phyloP scores from a whole-genome alignment of 495 filamentous ascomycete genomes.

The Neurospora discreta region DNA sequence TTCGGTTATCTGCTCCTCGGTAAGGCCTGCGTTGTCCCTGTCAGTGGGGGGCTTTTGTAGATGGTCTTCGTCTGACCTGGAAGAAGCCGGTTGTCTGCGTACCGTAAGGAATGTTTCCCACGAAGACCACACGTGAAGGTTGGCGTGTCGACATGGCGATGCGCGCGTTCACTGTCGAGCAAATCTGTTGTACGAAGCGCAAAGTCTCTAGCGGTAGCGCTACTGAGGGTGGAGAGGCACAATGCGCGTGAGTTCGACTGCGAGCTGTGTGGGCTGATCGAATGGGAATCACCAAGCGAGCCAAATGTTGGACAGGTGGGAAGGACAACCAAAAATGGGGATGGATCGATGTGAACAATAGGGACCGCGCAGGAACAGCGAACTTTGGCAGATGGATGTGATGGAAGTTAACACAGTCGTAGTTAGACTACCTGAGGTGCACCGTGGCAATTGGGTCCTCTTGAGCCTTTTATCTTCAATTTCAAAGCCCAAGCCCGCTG shows the following conservation, averaged over 20 bases:
- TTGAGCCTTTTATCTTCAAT: background rate
- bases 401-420: background rate
- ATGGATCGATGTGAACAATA: background rate
- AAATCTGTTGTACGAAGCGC: background rate
- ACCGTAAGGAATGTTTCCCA: constrained; percentile 77
- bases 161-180: background rate
- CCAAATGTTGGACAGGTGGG: background rate
- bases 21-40: constrained; percentile 48
- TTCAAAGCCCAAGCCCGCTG: background rate
- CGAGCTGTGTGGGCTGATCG: background rate
- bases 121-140: constrained; percentile 55
- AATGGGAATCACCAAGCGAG: background rate
- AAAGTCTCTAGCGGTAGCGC: background rate
- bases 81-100: background rate
- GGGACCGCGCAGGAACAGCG: background rate
- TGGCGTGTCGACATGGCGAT: constrained; percentile 41
- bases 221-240: background rate
- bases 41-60: background rate
- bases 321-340: background rate
- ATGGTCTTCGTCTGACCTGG: background rate
- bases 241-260: background rate
- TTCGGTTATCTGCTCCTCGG: constrained; percentile 87
- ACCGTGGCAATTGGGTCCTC: background rate
- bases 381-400: background rate
- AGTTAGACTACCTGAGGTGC: background rate